Conservation (phyloP, 1,139 yeast species). For the Yamadazyma sp. region DNA sequence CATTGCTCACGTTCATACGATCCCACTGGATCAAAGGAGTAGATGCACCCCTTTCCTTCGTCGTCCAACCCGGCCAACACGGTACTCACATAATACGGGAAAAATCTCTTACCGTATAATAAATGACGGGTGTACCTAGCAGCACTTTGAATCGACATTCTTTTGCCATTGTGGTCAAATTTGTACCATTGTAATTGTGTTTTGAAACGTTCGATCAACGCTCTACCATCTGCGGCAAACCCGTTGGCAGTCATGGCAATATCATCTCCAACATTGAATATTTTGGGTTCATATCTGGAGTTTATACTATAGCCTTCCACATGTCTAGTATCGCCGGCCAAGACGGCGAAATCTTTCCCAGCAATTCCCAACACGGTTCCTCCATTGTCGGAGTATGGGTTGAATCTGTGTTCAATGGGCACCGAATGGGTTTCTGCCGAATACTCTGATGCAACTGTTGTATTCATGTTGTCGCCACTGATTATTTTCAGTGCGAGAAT, state of each 20-base stretch:
- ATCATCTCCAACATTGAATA: conserved; percentile 86
- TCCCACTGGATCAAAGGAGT: conserved; percentile 97
- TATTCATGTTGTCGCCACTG: conserved; percentile 16
- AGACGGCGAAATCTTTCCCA: conserved; percentile 93
- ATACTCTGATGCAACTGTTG: conserved; percentile 63
- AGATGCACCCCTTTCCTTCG: conserved; percentile 92
- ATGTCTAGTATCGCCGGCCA: conserved; percentile 98
- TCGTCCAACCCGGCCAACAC: conserved; percentile 93
- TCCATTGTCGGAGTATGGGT: conserved; percentile 95
- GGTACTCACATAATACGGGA: conserved; percentile 96
- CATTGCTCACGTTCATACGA: conserved; percentile 97
- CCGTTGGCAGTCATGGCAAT: conserved; percentile 92
- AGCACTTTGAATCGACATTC: conserved; percentile 66
- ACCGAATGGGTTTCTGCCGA: conserved; percentile 49
- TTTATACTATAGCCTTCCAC: conserved; percentile 92
- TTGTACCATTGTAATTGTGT: conserved; percentile 91
- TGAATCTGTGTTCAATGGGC: conserved; percentile 91
- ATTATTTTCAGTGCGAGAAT: not conserved
- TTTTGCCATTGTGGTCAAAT: conserved; percentile 76
- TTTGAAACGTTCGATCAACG: conserved; percentile 73
- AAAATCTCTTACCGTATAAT: conserved; percentile 88
- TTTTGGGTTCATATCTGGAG: conserved; percentile 89
- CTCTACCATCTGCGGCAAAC: conserved; percentile 92
- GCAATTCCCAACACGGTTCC: conserved; percentile 98
- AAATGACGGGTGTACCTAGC: conserved; percentile 92